Evolutionary conservation across 1,284 basidiomycete species (phyloP), one percentile per base, ranked within the genome.

Genomic region (Trametes pubescens): DNA sequence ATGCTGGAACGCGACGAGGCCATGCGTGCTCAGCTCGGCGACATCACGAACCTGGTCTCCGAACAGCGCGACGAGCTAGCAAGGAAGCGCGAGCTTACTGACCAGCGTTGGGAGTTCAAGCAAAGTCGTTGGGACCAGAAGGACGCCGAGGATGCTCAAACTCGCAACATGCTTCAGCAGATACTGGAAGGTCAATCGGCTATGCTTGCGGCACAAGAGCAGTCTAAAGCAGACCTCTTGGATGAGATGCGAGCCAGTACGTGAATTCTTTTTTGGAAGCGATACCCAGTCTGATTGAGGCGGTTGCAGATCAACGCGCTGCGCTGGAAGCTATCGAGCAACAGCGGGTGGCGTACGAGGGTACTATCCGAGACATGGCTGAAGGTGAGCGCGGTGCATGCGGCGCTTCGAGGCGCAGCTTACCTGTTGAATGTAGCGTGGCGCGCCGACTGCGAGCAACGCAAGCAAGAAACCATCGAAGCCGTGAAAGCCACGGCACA

Each of bases 31-130:
- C 91, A 92, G 67, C 75, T 92, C 24, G 76, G 74, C 2, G 90
- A 92, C 65, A 84, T 92, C 69, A 88, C 90, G 1, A 87, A 87
- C 64, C 73, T 92, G 40, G 80, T 91, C 10, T 86, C 88, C 64
- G 84, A 86, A 61, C 88, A 90, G 64, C 80, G 84, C 0, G 83
- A 87, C 26, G 79, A 83, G 58, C 80, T 81, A 40, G 82, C 84
- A 40, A 77, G 79, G 65, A 90, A 91, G 78, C 86, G 80, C 62
- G 78, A 80, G 26, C 66, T 85, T 13, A 80, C 81, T 77, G 87
- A 91, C 16, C 77, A 84, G 44, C 82, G 86, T 38, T 89, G 83
- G 81, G 78, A 78, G 4, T 83, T 86, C 66, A 91, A 91, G 73
- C 74, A 81, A 69, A 76, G 69, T 14, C 79, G 88, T 57, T 80